These are phyloP conservation scores for Umbilicaria muhlenbergii DNA, from an alignment of 495 filamentous ascomycete genomes.

Conservation along the genomic window DNA sequence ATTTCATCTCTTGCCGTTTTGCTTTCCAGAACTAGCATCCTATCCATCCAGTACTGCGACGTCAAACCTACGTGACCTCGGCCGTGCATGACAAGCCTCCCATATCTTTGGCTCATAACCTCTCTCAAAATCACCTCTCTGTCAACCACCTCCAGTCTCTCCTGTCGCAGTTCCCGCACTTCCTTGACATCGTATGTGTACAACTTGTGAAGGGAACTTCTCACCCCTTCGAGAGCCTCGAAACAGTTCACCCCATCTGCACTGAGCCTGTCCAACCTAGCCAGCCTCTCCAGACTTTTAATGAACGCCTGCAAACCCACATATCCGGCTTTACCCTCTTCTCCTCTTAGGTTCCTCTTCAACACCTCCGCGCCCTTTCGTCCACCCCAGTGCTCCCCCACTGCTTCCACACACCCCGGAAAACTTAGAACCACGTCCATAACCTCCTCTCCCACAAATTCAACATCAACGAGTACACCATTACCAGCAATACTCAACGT, in stretches of 20 bases:
- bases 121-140: conserved; percentile 25
- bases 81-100: conserved; percentile 65
- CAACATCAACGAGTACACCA: conserved; percentile 35
- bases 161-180: conserved; percentile 22
- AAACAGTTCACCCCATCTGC: conserved; percentile 66
- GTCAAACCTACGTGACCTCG: conserved; percentile 55
- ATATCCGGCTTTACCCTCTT: conserved; percentile 21
- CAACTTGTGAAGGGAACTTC: conserved; percentile 44
- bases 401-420: conserved; percentile 27
- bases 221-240: conserved; percentile 73
- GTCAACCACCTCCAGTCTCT: conserved; percentile 31
- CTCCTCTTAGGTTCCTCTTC: conserved; percentile 29
- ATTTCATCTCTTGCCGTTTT: conserved; percentile 17
- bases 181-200: conserved; percentile 53
- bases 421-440: conserved; percentile 30
- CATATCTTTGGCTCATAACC: conserved; percentile 52
- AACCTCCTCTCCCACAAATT: conserved; percentile 29
- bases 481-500: conserved; percentile 59
- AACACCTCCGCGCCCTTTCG: conserved; percentile 31
- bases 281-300: conserved; percentile 64
- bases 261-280: conserved; percentile 66
- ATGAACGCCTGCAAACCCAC: conserved; percentile 50
- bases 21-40: conserved; percentile 29
- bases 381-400: conserved; percentile 25
- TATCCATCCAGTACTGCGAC: conserved; percentile 75